Evolutionary conservation across 2,329 filamentous ascomycete species (phyloP), one percentile per base, ranked within the genome.

Genomic region (Pezicula carpinea): DNA sequence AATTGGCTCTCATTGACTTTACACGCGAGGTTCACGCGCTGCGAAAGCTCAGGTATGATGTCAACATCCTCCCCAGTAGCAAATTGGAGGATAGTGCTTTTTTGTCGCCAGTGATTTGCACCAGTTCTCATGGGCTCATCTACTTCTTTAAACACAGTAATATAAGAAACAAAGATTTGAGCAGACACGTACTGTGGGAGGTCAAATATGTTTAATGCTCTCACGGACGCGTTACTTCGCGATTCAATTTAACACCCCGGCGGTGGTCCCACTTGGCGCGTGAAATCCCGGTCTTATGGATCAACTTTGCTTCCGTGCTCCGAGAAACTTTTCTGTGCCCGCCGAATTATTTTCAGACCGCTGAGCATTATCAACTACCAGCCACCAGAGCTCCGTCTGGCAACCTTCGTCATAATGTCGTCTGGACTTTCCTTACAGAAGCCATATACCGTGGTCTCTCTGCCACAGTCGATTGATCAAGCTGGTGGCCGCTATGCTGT

Each of bases 361-460:
- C 35, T 6, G 17, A 13, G 15, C 35, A 19, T 21, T 21, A 15
- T 29, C 33, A 35, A 35, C 33, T 15, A 15, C 33, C 33, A 35
- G 33, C 14, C 15, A 2, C 33, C 10, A 8, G 14, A 32, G 14
- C 29, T 32, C 15, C 14, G 13, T 29, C 13, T 29, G 26, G 26
- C 3, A 29, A 38, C 35, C 13, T 13, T 15, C 35, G 31, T 13
- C 46, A 53, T 34, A n/a, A 65, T 65, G 63, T 59, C 63, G 31
- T 60, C 61, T 38, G 76, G 77, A 53, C 80, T 82, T 58, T 76
- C 77, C 52, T 75, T 85, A 47, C 79, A 83, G 61, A 75, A 75
- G 66, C 81, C 82, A n/a, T 83, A 80, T 59, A 74, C 82, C 49
- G 68, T 85, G 53, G 77, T 80, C 29, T 68, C 77, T 7, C 68